Conservation (phyloP, 371 early-diverging fungal genomes). For the Mortierella sp. region DNA sequence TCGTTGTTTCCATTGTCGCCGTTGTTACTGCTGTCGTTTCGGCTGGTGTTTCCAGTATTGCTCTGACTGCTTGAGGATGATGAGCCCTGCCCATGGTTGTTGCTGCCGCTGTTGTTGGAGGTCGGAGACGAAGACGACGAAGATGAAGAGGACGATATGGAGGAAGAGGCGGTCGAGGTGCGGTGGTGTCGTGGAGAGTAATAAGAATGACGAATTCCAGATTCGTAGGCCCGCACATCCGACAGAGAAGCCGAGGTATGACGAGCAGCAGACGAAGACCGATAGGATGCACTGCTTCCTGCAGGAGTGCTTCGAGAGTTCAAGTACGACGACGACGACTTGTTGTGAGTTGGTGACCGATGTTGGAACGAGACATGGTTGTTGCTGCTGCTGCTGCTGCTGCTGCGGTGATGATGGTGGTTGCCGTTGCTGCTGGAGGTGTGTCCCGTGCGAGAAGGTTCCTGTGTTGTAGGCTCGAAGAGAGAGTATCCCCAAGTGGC, state of each 20-base stretch:
- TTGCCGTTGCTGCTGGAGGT: neutral
- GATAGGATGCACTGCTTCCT: slow-evolving; percentile 17
- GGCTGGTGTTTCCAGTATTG: neutral
- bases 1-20: slow-evolving; percentile 10
- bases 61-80: neutral
- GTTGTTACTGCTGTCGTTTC: neutral
- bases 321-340: neutral
- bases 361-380: slow-evolving; percentile 6
- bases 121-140: slow-evolving; percentile 4
- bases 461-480: slow-evolving; percentile 27
- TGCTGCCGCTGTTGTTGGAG: neutral
- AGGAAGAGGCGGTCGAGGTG: slow-evolving; percentile 12
- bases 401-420: slow-evolving; percentile 5
- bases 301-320: neutral
- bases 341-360: neutral
- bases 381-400: slow-evolving; percentile 20
- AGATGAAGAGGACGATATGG: slow-evolving; percentile 10
- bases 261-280: slow-evolving; percentile 6
- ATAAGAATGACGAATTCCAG: slow-evolving; percentile 17
- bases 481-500: slow-evolving; percentile 28
- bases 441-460: neutral
- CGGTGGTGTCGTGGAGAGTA: slow-evolving; percentile 19
- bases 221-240: slow-evolving; percentile 27
- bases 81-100: neutral
- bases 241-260: slow-evolving; percentile 18